Evolutionary conservation across 306 rosid species (phyloP).

Genomic region (Elaeagnus macrophylla): DNA sequence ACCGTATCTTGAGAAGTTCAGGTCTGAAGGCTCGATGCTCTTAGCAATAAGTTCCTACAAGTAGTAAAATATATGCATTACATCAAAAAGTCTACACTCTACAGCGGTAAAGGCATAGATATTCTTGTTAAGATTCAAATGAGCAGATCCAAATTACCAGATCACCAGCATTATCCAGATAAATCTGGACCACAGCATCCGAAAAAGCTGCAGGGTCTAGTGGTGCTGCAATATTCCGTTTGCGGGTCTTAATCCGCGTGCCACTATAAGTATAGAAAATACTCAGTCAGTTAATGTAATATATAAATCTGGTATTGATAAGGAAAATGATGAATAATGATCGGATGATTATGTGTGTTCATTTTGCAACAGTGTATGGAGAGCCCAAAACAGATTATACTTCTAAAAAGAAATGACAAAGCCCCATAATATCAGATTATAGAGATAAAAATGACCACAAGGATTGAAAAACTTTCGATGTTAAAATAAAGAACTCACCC

Average conservation of each 20-base stretch:
- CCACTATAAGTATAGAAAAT: slow-evolving; percentile 45
- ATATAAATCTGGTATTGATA: too few species aligned
- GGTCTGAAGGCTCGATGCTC: slow-evolving; percentile 84
- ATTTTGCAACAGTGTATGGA: too few species aligned
- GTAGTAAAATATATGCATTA: slow-evolving; percentile 11
- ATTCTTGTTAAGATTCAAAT: not conserved
- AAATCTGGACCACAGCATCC: slow-evolving; percentile 99
- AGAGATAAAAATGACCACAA: too few species aligned
- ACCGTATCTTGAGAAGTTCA: slow-evolving; percentile 96
- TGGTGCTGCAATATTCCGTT: slow-evolving; percentile 99
- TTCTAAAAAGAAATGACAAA: too few species aligned
- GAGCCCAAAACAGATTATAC: too few species aligned
- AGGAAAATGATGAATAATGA: too few species aligned
- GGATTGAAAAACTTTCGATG: not conserved
- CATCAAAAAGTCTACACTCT: not conserved
- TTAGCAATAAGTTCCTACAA: slow-evolving; percentile 78
- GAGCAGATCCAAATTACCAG: slow-evolving; percentile 47
- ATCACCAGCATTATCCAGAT: slow-evolving; percentile 99
- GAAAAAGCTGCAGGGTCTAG: slow-evolving; percentile 99
- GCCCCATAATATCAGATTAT: too few species aligned
- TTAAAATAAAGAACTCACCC: slow-evolving; percentile 43
- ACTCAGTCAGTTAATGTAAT: too few species aligned
- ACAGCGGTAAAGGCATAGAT: not conserved
- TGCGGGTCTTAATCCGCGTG: slow-evolving; percentile 99
- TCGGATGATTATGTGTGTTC: too few species aligned